Base-by-base conservation (phyloP, 2,329 filamentous ascomycete species). In the Scolecobasidium constrictum region DNA sequence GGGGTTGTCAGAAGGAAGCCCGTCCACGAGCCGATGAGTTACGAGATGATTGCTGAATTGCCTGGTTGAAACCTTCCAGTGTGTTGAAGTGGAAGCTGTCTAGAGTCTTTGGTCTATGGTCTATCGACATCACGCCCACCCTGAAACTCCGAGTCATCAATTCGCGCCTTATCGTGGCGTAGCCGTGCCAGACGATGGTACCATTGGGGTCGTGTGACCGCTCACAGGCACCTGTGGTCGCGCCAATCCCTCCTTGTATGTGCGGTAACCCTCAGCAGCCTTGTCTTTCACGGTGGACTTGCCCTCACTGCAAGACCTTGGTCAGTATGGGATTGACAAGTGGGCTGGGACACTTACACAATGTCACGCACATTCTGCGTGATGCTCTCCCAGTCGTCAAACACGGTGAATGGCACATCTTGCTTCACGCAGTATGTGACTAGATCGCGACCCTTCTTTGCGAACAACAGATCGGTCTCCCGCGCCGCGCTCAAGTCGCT, bases 391-490 rank as follows among this genome's bases (percentile, higher is more conserved):
- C 90, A 95, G 66, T 88, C 78, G 53, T 84, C 72, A 59, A 95
- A 95, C 3, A 84, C 78, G 12, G 85, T 90, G 61, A 93, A 95
- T 0, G 88, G 87, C 16, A 94, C 80, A 7, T 83, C 76, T 60
- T 94, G 78, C 43, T 77, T 78, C 53, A 88, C 81, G 58, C 90
- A 95, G 66, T 86, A 95, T 12, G 73, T 78, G 49, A 95, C 82
- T 44, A 96, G 75, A 62, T 96, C 85, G 60, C 86, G 80, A 17
- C 86, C 90, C 50, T 83, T 81, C 72, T 95, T 95, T 42, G 90
- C 90, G 56, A 96, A 96, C 26, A 96, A 71, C 42, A 96, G 66
- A 60, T 96, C 87, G 2, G 88, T 94, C 69, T 96, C 88, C 53
- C 83, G 79, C 3, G 92, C 90, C 6, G 90, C 92, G 19, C 85